Percentiles rank a stretch among this genome's conserved stretches.
These are phyloP conservation scores for Emydomyces testavorans DNA, from an alignment of 2,329 filamentous ascomycete species.

Conservation along the genomic window DNA sequence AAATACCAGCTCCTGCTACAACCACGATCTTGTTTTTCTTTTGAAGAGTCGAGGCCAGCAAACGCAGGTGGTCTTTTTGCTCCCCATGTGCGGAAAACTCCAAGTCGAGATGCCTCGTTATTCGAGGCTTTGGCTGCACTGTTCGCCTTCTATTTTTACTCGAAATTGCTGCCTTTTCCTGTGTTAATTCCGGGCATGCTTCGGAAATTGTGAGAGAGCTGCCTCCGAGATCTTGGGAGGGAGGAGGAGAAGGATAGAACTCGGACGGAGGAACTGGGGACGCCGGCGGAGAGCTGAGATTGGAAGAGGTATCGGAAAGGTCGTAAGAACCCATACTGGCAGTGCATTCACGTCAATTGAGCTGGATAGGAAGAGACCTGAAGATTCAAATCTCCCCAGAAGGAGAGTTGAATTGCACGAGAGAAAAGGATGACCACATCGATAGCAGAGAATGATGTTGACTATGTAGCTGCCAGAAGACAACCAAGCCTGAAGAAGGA, in stretches of 20 bases:
- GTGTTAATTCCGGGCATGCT: constrained; percentile 26
- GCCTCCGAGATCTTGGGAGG: constrained; percentile 33
- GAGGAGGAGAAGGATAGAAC: constrained; percentile 33
- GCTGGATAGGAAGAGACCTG: neutral
- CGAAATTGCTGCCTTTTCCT: constrained; percentile 52
- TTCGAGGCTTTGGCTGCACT: constrained; percentile 54
- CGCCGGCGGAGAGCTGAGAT: constrained; percentile 33
- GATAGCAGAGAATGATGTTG: no score
- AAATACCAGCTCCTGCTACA: constrained; percentile 91
- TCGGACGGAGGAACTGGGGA: constrained; percentile 30
- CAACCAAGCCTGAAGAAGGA: no score
- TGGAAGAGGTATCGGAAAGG: constrained; percentile 30
- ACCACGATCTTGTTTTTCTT: constrained; percentile 95
- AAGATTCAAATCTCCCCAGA: neutral
- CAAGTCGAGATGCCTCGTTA: constrained; percentile 72
- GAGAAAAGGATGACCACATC: neutral
- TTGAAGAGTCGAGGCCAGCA: constrained; percentile 61
- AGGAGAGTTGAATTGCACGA: neutral
- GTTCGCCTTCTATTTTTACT: constrained; percentile 61
- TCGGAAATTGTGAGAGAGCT: constrained; percentile 22
- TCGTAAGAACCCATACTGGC: neutral
- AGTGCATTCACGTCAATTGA: neutral
- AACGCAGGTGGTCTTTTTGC: constrained; percentile 53
- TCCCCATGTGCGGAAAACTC: constrained; percentile 30
- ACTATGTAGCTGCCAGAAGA: no score